Conservation (phyloP, 352 stramenopile genomes). For the Sclerospora graminicola region DNA sequence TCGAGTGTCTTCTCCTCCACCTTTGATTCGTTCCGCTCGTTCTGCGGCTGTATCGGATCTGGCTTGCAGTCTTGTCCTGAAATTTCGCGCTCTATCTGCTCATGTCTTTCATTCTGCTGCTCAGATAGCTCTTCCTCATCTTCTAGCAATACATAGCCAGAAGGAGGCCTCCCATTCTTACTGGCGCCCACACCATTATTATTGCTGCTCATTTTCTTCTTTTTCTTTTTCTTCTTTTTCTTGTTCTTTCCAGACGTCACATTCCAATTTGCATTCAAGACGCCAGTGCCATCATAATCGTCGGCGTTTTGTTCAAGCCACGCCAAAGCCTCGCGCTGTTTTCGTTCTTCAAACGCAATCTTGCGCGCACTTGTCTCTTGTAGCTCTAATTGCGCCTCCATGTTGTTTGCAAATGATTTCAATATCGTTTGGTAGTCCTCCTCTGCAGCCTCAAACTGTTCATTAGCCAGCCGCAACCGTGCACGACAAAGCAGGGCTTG, state of each 20-base stretch:
- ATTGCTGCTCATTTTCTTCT: conserved; percentile 26
- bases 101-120: conserved; percentile 14
- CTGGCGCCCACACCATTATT: not conserved
- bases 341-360: conserved; percentile 23
- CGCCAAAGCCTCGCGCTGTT: conserved; percentile 35
- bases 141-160: conserved; percentile 31
- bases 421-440: conserved; percentile 55
- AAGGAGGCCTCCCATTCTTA: conserved; percentile 5
- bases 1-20: not conserved
- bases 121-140: conserved; percentile 31
- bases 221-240: conserved; percentile 71
- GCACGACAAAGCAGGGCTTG: conserved; percentile 47
- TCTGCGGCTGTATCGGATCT: not conserved
- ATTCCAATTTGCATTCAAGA: conserved; percentile 14
- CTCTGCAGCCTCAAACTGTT: conserved; percentile 51
- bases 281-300: conserved; percentile 11
- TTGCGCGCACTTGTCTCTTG: conserved; percentile 43
- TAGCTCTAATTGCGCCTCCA: conserved; percentile 73
- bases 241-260: conserved; percentile 31
- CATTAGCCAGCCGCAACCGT: conserved; percentile 26
- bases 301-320: conserved; percentile 45
- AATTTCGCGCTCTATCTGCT: conserved; percentile 3
- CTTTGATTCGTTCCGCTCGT: not conserved
- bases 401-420: conserved; percentile 45
- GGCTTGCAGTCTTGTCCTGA: conserved; percentile 1